Evolutionary conservation across 768 basidiomycete species (phyloP).

Genomic region (Asterophora parasitica): DNA sequence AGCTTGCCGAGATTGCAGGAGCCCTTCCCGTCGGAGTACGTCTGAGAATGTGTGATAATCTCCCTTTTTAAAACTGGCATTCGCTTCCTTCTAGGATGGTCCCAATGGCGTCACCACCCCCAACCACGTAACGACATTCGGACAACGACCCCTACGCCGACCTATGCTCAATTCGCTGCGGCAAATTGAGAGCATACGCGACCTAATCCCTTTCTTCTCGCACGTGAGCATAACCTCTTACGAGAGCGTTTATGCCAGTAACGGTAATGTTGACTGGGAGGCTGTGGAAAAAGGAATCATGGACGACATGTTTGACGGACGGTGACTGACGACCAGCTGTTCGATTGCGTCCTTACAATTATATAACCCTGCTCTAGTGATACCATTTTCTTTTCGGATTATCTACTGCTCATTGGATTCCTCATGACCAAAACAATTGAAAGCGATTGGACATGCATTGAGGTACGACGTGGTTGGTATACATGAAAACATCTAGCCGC

Average conservation of each 20-base stretch:
- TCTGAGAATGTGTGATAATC: not conserved
- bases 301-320: slow-evolving; percentile 88
- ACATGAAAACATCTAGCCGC: no score
- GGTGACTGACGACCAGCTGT: slow-evolving; percentile 27
- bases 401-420: no score
- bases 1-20: slow-evolving; percentile 78
- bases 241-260: slow-evolving; percentile 84
- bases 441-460: no score
- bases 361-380: slow-evolving; percentile 14
- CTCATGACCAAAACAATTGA: no score
- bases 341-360: slow-evolving; percentile 2
- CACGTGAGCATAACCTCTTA: slow-evolving; percentile 85
- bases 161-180: slow-evolving; percentile 67
- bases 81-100: slow-evolving; percentile 23
- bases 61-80: not conserved
- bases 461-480: no score
- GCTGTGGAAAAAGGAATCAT: slow-evolving; percentile 77
- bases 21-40: slow-evolving; percentile 51
- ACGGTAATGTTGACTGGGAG: slow-evolving; percentile 83
- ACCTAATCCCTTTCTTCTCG: slow-evolving; percentile 88
- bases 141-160: slow-evolving; percentile 53
- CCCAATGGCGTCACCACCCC: slow-evolving; percentile 22
- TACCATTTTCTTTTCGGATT: slow-evolving; percentile 1
- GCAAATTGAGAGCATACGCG: slow-evolving; percentile 78
- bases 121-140: slow-evolving; percentile 23